phyloP scores from a whole-genome alignment of 495 filamentous ascomycete species.

The Penicillium canescens region DNA sequence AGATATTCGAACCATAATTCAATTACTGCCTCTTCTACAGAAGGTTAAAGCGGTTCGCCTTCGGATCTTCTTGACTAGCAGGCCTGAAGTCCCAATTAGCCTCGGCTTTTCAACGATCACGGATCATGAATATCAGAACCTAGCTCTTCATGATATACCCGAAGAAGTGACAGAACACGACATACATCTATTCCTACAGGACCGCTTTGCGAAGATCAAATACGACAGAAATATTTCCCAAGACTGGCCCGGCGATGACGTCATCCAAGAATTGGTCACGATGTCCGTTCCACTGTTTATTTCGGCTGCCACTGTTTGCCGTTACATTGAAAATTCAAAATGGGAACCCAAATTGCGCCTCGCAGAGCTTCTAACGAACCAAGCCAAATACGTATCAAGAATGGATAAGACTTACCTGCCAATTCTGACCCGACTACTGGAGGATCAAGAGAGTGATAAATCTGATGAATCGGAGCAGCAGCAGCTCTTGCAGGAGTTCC shows the following conservation, averaged over 20 bases:
- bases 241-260: constrained; percentile 41
- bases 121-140: constrained; percentile 19
- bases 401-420: constrained; percentile 31
- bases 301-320: constrained; percentile 30
- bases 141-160: constrained; percentile 29
- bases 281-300: constrained; percentile 35
- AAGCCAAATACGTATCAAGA: constrained; percentile 9
- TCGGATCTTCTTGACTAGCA: constrained; percentile 40
- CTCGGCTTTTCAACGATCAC: constrained; percentile 27
- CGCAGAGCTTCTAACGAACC: constrained; percentile 16
- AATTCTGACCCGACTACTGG: constrained; percentile 25
- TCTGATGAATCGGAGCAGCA: background rate
- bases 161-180: constrained; percentile 27
- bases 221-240: constrained; percentile 6
- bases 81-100: constrained; percentile 46
- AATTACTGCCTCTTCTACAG: constrained; percentile 26
- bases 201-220: constrained; percentile 25
- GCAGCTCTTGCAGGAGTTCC: constrained; percentile 22
- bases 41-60: constrained; percentile 14
- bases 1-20: constrained; percentile 39
- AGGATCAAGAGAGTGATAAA: constrained; percentile 10
- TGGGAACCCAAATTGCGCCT: constrained; percentile 17
- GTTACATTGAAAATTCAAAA: constrained; percentile 19
- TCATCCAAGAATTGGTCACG: constrained; percentile 9
- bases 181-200: constrained; percentile 25